Evolutionary conservation across 192 early-diverging fungal species (phyloP).

Genomic region (Lunasporangiospora selenospora): DNA sequence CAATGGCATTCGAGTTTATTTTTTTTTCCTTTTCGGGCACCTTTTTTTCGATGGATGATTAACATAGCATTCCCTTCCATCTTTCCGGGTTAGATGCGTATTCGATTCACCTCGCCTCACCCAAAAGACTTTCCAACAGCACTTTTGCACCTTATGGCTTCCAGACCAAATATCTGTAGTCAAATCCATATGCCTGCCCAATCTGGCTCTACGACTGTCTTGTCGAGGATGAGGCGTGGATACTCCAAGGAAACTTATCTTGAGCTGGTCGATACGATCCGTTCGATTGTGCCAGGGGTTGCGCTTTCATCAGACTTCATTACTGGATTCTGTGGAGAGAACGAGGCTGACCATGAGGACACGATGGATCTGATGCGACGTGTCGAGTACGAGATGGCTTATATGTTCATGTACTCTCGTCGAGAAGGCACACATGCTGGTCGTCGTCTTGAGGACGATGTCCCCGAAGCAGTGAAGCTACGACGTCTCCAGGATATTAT

Average conservation of each 20-base stretch:
- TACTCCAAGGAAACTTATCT: constrained; percentile 76
- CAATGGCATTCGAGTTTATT: neutral
- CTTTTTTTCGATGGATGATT: neutral
- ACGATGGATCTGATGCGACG: constrained; percentile 70
- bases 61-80: neutral
- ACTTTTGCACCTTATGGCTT: constrained; percentile 70
- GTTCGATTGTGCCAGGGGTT: constrained; percentile 72
- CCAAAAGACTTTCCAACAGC: constrained; percentile 84
- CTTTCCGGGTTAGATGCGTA: constrained; percentile 59
- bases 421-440: constrained; percentile 79
- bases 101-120: constrained; percentile 82
- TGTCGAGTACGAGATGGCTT: constrained; percentile 76
- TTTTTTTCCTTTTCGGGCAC: no score
- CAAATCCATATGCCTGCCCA: constrained; percentile 78
- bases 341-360: constrained; percentile 72
- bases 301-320: constrained; percentile 80
- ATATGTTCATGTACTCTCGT: constrained; percentile 85
- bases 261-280: constrained; percentile 68
- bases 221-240: constrained; percentile 78
- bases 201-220: constrained; percentile 68
- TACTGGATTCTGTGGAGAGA: constrained; percentile 82
- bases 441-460: constrained; percentile 70
- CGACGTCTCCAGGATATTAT: constrained; percentile 72
- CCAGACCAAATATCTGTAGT: constrained; percentile 73
- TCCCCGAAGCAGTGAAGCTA: constrained; percentile 66